Base-by-base conservation (phyloP, 2,329 filamentous ascomycete species). In the Scytalidium sp. region DNA sequence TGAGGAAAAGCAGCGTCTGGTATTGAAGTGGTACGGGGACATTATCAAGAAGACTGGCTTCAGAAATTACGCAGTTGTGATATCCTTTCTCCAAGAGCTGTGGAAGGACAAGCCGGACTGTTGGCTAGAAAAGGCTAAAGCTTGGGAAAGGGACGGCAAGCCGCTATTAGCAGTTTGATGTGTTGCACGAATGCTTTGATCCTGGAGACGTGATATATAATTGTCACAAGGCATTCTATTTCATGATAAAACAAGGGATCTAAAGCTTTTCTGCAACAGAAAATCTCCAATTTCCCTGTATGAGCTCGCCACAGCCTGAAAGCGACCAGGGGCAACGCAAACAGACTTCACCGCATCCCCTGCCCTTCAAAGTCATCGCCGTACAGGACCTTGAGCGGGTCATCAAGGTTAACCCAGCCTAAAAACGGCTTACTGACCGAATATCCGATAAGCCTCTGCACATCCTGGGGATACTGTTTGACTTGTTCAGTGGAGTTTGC, bases 381-480 rank as follows among this genome's bases (percentile, higher is more conserved):
- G 13, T 29, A 29, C 25, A 49, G 11, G 2, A 42, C 43, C 40
- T 53, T 52, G 20, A 50, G 36, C 15, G 60, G 61, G 43, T 59
- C 54, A 41, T 57, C 51, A 32, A 59, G 54, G n/a, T 60, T 48
- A 23, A 59, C 51, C 43, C 43, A 45, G 22, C 43, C 43, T n/a
- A 45, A 32, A 19, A 45, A 45, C 19, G 43, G 43, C 27, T 29
- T n/a, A 19, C 43, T 45, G 5, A 45, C 19, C 23, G 22, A 23
- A 45, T 45, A 45, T 7, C 43, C 43, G 17, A 45, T 45, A 5
- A 23, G 22, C 25, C 20, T 29, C 22, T 45, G 43, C 2, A 45
- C 13, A 9, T n/a, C 43, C 13, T 3, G 43, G 32, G 43, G 21
- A 45, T 27, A 29, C 13, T 8, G 10, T 19, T 19, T 29, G 43